Base-by-base conservation (phyloP, 495 filamentous ascomycete species). In the Penicillium cataractarum region DNA sequence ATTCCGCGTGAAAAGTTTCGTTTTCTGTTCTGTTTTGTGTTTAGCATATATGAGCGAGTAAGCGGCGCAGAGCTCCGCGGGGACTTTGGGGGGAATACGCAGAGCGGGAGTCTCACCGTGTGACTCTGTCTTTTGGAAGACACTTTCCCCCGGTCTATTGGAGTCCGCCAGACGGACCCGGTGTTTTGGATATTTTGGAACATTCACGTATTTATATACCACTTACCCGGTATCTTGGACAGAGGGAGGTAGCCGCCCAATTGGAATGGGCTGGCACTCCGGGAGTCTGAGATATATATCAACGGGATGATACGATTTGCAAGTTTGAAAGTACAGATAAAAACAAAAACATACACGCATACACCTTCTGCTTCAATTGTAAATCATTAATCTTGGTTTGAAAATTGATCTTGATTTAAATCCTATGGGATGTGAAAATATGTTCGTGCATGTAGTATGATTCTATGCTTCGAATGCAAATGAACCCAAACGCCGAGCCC, bases 41-140 rank as follows among this genome's bases (percentile, higher is more conserved):
- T 59, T 65, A 58, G 69, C 69, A 70, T 70, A 65, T 59, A 46
- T 70, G 69, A 66, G 69, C 65, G 69, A 64, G 60, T 67, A 51
- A 52, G 31, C 37, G 10, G 29, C 29, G 7, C 29, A 31, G 29
- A 31, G 29, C 29, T 31, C 7, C 29, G 29, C 29, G 4, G 29
- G 29, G 29, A 31, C 29, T 31, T 7, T 7, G 26, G n/a, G 33
- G 55, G 6, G 10, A 32, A 3, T n/a, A n/a, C n/a, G n/a, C n/a
- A 9, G 27, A 33, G 27, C 13, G 22, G 19, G 32, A 22, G 19
- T 6, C 55, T 56, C 24, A 27, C 50, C 17, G 26, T 22, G 33
- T 10, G 27, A 32, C 27, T 27, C 51, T 24, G 3, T 32, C 49
- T 17, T 32, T 29, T 52, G 29, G 49, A n/a, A 32, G 17, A 49